A percentile compares a stretch with the other conserved stretches of the same genome.
These are phyloP conservation scores for Orychophragmus violaceus DNA, from an alignment of 345 rosid genomes.

Conservation along the genomic window DNA sequence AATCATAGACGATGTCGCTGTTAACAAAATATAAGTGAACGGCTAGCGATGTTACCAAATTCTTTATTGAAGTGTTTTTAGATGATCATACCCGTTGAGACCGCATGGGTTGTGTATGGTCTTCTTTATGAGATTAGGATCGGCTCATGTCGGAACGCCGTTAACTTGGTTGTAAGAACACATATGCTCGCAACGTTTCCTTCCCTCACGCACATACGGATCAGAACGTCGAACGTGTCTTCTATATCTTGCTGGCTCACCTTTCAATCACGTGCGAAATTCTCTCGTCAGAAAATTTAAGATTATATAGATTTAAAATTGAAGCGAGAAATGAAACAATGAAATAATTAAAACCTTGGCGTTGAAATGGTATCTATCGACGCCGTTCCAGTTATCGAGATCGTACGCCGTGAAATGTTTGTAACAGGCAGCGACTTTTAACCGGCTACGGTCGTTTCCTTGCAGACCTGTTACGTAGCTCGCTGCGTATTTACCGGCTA, in stretches of 20 bases:
- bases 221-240: constrained; percentile 74
- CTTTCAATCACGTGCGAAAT: constrained; percentile 30
- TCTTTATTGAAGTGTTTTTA: background rate
- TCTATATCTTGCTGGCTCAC: constrained; percentile 79
- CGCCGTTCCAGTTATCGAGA: constrained; percentile 79
- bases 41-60: background rate
- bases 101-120: constrained; percentile 63
- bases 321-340: too few species aligned
- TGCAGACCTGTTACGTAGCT: constrained; percentile 76
- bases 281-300: constrained; percentile 6
- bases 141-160: constrained; percentile 80
- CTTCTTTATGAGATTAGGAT: constrained; percentile 54
- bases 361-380: constrained; percentile 69
- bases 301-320: too few species aligned
- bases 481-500: constrained; percentile 68
- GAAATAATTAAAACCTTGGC: constrained; percentile 59
- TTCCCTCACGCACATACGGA: constrained; percentile 71
- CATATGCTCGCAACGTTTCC: constrained; percentile 82
- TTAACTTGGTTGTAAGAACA: constrained; percentile 91
- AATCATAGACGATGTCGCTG: constrained; percentile 85
- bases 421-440: constrained; percentile 78
- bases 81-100: constrained; percentile 68
- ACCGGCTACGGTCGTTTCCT: constrained; percentile 48
- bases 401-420: constrained; percentile 94
- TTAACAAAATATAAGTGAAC: background rate